A percentile compares a stretch with the other conserved stretches of the same genome.
phyloP scores from a whole-genome alignment of 2,329 filamentous ascomycete genomes.

The Mycosphaerella sp. region DNA sequence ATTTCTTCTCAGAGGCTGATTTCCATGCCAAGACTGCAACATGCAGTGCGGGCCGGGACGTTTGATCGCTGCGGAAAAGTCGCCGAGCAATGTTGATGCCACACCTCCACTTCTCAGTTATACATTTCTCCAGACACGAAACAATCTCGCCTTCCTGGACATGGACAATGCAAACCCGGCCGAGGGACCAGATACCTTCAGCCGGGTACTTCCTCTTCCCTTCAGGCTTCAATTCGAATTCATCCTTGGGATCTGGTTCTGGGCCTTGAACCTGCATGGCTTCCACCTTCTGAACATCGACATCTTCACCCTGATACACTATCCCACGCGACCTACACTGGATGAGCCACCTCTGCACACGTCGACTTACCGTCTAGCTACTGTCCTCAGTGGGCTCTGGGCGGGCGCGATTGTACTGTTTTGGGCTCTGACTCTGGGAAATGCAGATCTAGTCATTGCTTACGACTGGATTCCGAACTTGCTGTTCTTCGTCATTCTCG shows the following conservation, averaged over 20 bases:
- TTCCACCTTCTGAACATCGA: conserved; percentile 71
- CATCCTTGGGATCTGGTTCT: conserved; percentile 88
- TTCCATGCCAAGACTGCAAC: neutral
- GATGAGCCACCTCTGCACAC: conserved; percentile 65
- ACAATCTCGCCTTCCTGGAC: conserved; percentile 1
- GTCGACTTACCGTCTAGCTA: conserved; percentile 80
- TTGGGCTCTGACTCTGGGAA: conserved; percentile 72
- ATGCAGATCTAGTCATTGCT: conserved; percentile 58
- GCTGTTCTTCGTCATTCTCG: conserved; percentile 61
- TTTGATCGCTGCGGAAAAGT: neutral
- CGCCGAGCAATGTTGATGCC: neutral
- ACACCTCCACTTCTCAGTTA: conserved; percentile 3
- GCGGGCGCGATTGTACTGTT: conserved; percentile 68
- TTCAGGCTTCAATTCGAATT: conserved; percentile 83
- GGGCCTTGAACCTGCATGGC: conserved; percentile 87
- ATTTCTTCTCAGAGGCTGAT: no score
- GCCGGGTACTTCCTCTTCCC: conserved; percentile 77
- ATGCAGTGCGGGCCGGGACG: neutral
- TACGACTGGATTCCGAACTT: conserved; percentile 89
- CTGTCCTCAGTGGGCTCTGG: conserved; percentile 66
- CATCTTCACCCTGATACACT: conserved; percentile 62
- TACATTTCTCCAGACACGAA: neutral
- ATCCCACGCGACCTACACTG: conserved; percentile 66
- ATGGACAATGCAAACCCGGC: conserved; percentile 19
- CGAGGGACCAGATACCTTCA: conserved; percentile 69